These are phyloP conservation scores for Fusarium avenaceum DNA, from an alignment of 2,329 filamentous ascomycete genomes.

Conservation along the genomic window DNA sequence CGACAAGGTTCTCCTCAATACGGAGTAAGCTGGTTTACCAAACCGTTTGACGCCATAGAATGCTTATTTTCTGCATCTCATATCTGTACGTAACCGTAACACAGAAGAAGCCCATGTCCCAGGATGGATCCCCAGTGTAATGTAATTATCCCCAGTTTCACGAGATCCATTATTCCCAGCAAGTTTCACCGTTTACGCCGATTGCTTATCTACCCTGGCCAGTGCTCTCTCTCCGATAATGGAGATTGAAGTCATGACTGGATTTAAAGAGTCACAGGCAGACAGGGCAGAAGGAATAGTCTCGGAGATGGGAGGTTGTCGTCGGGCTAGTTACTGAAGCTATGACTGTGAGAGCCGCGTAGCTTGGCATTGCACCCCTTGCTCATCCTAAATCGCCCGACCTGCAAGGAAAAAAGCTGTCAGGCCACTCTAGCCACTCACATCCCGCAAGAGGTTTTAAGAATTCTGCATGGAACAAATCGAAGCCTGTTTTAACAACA, in stretches of 20 bases:
- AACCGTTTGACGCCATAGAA: conserved; percentile 21
- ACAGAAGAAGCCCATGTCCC: neutral
- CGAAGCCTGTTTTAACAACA: conserved; percentile 6
- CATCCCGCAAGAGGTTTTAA: neutral
- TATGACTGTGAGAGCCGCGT: conserved; percentile 30
- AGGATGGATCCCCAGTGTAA: neutral
- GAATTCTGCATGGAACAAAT: conserved; percentile 40
- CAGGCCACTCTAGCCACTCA: conserved; percentile 15
- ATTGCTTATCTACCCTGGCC: conserved; percentile 3
- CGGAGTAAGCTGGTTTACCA: neutral
- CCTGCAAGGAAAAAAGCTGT: neutral
- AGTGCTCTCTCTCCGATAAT: conserved; percentile 22
- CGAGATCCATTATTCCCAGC: conserved; percentile 11
- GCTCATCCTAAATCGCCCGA: conserved; percentile 15
- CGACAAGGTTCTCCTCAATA: conserved; percentile 38
- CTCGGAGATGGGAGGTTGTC: conserved; percentile 36
- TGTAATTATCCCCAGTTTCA: neutral
- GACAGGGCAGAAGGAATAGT: neutral
- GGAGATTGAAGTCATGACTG: conserved; percentile 19
- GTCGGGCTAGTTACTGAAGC: conserved; percentile 16
- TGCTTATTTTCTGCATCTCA: conserved; percentile 34
- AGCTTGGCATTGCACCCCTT: conserved; percentile 1
- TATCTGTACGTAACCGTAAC: conserved; percentile 31
- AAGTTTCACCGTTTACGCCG: neutral
- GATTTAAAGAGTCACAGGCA: conserved; percentile 12